Conservation (phyloP, 768 basidiomycete species). For the Kwoniella botswanensis region DNA sequence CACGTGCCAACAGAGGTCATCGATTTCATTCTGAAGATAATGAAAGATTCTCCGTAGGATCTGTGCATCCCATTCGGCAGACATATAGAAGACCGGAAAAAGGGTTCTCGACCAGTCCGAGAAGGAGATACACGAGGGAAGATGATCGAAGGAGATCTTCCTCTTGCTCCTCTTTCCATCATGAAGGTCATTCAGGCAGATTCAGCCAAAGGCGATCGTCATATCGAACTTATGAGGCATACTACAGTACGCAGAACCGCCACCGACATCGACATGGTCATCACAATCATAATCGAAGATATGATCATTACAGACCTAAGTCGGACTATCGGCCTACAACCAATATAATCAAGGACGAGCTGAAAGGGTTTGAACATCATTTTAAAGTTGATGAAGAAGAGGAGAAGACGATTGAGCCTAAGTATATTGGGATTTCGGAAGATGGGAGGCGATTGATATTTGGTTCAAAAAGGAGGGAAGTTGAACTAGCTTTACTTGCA, state of each 20-base stretch:
- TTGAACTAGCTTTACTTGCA: background rate
- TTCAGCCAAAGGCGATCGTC: background rate
- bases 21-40: no score
- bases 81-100: no score
- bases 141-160: background rate
- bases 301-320: background rate
- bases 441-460: slow-evolving; percentile 9
- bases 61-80: no score
- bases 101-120: no score
- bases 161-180: background rate
- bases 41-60: no score
- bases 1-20: no score
- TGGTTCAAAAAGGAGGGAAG: background rate
- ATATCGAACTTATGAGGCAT: no score
- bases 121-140: no score
- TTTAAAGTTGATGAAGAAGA: background rate
- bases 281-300: background rate
- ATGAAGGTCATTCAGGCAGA: background rate
- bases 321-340: no score
- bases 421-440: slow-evolving; percentile 8
- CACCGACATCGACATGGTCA: background rate
- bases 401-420: background rate
- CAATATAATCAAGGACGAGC: background rate
- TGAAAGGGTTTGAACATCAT: slow-evolving; percentile 1
- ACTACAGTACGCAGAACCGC: background rate